phyloP scores from a whole-genome alignment of 805 yeast genomes.

The Wilhelminamyces savonicus region DNA sequence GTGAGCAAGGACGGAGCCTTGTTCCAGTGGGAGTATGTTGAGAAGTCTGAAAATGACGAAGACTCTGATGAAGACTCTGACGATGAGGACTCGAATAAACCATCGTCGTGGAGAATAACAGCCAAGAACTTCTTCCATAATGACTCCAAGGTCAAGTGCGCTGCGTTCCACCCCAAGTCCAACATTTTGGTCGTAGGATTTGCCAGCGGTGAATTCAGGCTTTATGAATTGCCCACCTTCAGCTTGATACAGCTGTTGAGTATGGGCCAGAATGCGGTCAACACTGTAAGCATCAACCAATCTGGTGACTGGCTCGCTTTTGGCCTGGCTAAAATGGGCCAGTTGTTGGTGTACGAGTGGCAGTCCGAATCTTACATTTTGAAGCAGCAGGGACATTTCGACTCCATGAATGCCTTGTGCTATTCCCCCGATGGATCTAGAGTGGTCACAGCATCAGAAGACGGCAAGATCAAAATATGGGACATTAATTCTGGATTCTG shows the following conservation, averaged over 20 bases:
- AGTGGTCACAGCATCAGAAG: conserved; percentile 91
- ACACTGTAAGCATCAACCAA: conserved; percentile 69
- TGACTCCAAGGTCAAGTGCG: conserved; percentile 69
- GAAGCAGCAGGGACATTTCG: conserved; percentile 97
- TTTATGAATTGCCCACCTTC: conserved; percentile 82
- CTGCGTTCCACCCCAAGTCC: conserved; percentile 71
- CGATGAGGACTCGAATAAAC: conserved; percentile 30
- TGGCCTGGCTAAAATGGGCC: conserved; percentile 90
- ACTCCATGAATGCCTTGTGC: conserved; percentile 72
- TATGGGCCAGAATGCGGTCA: conserved; percentile 87
- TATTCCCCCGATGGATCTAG: conserved; percentile 95
- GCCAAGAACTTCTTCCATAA: conserved; percentile 70
- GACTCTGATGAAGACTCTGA: conserved; percentile 31
- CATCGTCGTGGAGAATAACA: conserved; percentile 74
- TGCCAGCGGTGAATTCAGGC: conserved; percentile 80
- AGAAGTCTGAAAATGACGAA: conserved; percentile 40
- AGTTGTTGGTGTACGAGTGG: conserved; percentile 95
- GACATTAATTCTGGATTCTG: conserved; percentile 91
- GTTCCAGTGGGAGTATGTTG: conserved; percentile 83
- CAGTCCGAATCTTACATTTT: conserved; percentile 92
- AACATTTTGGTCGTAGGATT: conserved; percentile 85
- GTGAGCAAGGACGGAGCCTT: conserved; percentile 93
- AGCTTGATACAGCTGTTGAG: conserved; percentile 77
- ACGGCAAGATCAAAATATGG: conserved; percentile 96
- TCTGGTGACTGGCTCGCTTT: conserved; percentile 97